These are phyloP conservation scores for Arthrinium phaeospermum DNA, from an alignment of 2,329 filamentous ascomycete species.

Conservation along the genomic window DNA sequence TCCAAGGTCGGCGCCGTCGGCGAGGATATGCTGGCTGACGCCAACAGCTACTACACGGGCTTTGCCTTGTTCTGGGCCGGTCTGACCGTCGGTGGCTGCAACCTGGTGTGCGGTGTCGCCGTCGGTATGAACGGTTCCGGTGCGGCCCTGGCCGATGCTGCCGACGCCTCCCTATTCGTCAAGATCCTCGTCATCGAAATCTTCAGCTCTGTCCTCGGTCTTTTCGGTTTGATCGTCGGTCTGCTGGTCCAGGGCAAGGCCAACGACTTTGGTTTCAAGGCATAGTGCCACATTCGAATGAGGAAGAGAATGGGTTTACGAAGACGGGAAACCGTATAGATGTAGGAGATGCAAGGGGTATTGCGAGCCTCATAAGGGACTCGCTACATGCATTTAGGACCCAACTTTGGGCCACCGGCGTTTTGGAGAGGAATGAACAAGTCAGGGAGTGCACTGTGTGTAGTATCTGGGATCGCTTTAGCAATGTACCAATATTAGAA, in stretches of 20 bases:
- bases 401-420: slow-evolving; percentile 21
- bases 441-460: slow-evolving; percentile 21
- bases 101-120: slow-evolving; percentile 92
- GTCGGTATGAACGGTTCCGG: slow-evolving; percentile 98
- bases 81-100: slow-evolving; percentile 92
- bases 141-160: slow-evolving; percentile 93
- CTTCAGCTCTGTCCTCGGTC: slow-evolving; percentile 94
- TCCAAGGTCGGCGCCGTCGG: slow-evolving; percentile 76
- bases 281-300: slow-evolving; percentile 34
- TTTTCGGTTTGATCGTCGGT: slow-evolving; percentile 96
- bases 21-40: slow-evolving; percentile 71
- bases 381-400: slow-evolving; percentile 23
- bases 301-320: neutral
- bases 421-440: slow-evolving; percentile 24
- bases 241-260: slow-evolving; percentile 88
- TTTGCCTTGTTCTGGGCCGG: slow-evolving; percentile 97
- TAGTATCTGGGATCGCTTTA: slow-evolving; percentile 20
- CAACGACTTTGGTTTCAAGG: slow-evolving; percentile 62
- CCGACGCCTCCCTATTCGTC: slow-evolving; percentile 93
- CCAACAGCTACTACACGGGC: slow-evolving; percentile 88
- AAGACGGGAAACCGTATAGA: slow-evolving; percentile 17
- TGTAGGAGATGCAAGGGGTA: neutral
- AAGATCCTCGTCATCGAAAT: slow-evolving; percentile 99
- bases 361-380: neutral
- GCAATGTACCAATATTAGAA: slow-evolving; percentile 22